Evolutionary conservation across 306 rosid species (phyloP), one percentile per base, ranked within the genome.

Genomic region (Comarum palustre): DNA sequence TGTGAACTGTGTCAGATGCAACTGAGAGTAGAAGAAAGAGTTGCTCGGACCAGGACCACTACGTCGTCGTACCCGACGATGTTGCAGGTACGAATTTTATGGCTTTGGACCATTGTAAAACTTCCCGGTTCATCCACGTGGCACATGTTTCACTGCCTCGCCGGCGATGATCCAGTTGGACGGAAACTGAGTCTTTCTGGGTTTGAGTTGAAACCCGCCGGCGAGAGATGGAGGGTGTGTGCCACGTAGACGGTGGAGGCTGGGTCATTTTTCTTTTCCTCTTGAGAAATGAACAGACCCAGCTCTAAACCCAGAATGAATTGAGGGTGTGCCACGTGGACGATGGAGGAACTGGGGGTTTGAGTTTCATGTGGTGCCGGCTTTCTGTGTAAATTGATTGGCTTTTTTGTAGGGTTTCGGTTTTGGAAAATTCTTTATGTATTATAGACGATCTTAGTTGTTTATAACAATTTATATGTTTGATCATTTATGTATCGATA

Each of bases 41-140:
- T 62, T 89, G 90, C 69, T 83, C 98, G 6, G 96, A 92, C 73
- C 79, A 76, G 71, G 92, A 93, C 60, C 59, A 81, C 32, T 80
- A 75, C 88, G 84, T 71, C 79, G 86, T 83, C 82, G 90, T 73
- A 6, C 82, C 82, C 50, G 81, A 80, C 10, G 69, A 79, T 42
- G 77, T 79, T 50, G 74, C 96, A 66, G 96, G 98, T 93, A 69
- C 24, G 67, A 19, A 36, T 77, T 42, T 64, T 52, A 59, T 73
- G 19, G 27, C 70, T 38, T 6, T 14, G 9, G 46, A 3, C 27
- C 67, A 68, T 80, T 34, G 66, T 72, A 66, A 25, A 20, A 1
- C 7, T 42, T 10, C 6, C 20, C 34, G 39, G 43, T 68, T 22
- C 68, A 39, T 47, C 45, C 48, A 66, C 36, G 66, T 78, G 71